Evolutionary conservation across 352 stramenopile genomes (phyloP).

Genomic region (Phytophthora pisi): DNA sequence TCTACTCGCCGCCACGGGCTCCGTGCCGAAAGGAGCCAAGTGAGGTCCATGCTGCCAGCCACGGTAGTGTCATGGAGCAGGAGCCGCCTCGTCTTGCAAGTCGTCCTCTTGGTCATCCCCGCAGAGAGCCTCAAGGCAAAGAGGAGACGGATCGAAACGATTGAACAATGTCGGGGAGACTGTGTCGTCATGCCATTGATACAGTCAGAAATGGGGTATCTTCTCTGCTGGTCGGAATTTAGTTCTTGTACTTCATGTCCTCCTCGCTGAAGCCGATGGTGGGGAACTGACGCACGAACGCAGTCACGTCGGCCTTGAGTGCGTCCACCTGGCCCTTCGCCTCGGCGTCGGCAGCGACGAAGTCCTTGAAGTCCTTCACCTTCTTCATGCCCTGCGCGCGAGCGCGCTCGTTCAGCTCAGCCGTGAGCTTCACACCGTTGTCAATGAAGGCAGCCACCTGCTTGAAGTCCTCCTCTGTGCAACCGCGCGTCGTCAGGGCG

Average conservation of each 20-base stretch:
- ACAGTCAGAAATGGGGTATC: constrained; percentile 6
- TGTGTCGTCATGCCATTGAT: constrained; percentile 20
- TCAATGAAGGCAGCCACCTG: constrained; percentile 97
- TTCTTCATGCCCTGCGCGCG: constrained; percentile 95
- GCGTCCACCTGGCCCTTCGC: constrained; percentile 67
- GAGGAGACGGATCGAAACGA: constrained; percentile 16
- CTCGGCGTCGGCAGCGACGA: constrained; percentile 63
- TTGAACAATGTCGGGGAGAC: constrained; percentile 12
- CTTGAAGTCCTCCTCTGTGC: constrained; percentile 95
- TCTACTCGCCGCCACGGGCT: neutral
- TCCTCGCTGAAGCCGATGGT: constrained; percentile 96
- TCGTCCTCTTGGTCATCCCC: constrained; percentile 16
- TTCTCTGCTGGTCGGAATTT: constrained; percentile 27
- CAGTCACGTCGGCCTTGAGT: constrained; percentile 90
- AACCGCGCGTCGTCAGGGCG: constrained; percentile 95
- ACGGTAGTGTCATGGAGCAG: constrained; percentile 19
- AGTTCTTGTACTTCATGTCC: constrained; percentile 92
- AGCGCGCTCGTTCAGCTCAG: constrained; percentile 90
- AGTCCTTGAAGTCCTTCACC: constrained; percentile 90
- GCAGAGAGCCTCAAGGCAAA: constrained; percentile 18
- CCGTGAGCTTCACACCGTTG: constrained; percentile 93
- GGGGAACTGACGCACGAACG: constrained; percentile 96
- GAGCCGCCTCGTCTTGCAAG: constrained; percentile 7
- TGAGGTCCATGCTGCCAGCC: constrained; percentile 18
- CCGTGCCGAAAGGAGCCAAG: constrained; percentile 22